phyloP scores from a whole-genome alignment of 2,329 filamentous ascomycete genomes.

The Stachybotrys elegans region DNA sequence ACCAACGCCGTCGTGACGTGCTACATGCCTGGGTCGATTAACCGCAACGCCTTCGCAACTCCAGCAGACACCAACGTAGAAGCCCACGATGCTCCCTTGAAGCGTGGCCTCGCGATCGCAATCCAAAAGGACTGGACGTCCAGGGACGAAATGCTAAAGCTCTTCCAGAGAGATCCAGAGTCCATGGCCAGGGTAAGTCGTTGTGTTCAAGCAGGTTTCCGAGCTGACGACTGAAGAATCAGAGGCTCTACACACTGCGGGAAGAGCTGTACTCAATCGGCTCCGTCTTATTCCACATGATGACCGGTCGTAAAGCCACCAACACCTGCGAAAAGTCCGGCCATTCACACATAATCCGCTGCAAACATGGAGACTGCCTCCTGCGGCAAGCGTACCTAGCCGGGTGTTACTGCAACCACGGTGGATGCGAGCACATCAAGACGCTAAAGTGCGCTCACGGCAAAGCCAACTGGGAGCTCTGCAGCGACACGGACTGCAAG shows the following conservation, averaged over 20 bases:
- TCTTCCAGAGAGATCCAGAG: conserved; percentile 8
- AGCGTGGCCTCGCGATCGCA: conserved; percentile 10
- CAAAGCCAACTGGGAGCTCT: conserved; percentile 7
- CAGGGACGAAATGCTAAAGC: conserved; percentile 3
- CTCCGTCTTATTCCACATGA: conserved; percentile 35
- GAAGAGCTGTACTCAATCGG: conserved; percentile 34
- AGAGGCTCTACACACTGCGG: conserved; percentile 29
- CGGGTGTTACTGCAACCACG: conserved; percentile 14
- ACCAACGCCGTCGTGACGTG: conserved; percentile 33
- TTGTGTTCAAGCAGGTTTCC: neutral
- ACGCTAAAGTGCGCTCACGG: conserved; percentile 8
- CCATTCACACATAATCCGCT: conserved; percentile 23
- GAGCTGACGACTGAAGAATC: conserved; percentile 1
- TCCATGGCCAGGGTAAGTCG: conserved; percentile 2
- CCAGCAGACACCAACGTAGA: too few species aligned
- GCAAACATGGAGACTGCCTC: conserved; percentile 21
- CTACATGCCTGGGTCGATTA: conserved; percentile 14
- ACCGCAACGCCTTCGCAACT: too few species aligned
- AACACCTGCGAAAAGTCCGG: conserved; percentile 12
- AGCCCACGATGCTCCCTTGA: neutral
- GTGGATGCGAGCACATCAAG: conserved; percentile 17
- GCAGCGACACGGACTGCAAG: conserved; percentile 13
- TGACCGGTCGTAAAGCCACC: conserved; percentile 22
- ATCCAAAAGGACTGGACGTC: conserved; percentile 10
- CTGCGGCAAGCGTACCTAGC: conserved; percentile 5